phyloP scores from a whole-genome alignment of 306 rosid genomes.

The Pyrus pyrifolia region DNA sequence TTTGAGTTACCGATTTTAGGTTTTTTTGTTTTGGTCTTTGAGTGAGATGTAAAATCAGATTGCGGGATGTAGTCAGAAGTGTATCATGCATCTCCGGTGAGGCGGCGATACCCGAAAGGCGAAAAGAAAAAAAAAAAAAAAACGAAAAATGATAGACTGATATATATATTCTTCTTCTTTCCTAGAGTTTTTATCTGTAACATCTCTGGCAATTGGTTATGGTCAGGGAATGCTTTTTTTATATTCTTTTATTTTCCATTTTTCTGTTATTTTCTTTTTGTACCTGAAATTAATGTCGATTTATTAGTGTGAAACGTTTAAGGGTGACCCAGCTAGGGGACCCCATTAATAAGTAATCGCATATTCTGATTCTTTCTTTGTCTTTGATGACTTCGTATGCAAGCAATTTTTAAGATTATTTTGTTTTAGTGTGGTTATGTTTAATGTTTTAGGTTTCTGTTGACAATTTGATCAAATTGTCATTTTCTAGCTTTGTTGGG shows the following conservation, averaged over 20 bases:
- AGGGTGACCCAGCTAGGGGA: slow-evolving; percentile 74
- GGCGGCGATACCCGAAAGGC: slow-evolving; percentile 44
- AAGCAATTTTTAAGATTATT: neutral
- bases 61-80: slow-evolving; percentile 92
- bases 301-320: slow-evolving; percentile 70
- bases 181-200: slow-evolving; percentile 50
- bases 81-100: slow-evolving; percentile 90
- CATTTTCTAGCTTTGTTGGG: neutral
- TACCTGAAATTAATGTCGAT: slow-evolving; percentile 52
- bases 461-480: neutral
- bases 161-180: slow-evolving; percentile 8
- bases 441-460: slow-evolving; percentile 6
- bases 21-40: slow-evolving; percentile 48
- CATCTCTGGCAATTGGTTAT: slow-evolving; percentile 57
- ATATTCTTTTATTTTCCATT: slow-evolving; percentile 25
- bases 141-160: slow-evolving; percentile 22
- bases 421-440: neutral
- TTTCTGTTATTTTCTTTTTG: slow-evolving; percentile 52
- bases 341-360: slow-evolving; percentile 56
- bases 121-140: neutral
- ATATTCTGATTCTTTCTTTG: slow-evolving; percentile 45
- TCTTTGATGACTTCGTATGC: slow-evolving; percentile 24
- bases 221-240: slow-evolving; percentile 50
- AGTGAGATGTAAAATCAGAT: slow-evolving; percentile 99
- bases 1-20: slow-evolving; percentile 55